Conservation (phyloP, 257 asterid genomes). For the Fraxinus americana region DNA sequence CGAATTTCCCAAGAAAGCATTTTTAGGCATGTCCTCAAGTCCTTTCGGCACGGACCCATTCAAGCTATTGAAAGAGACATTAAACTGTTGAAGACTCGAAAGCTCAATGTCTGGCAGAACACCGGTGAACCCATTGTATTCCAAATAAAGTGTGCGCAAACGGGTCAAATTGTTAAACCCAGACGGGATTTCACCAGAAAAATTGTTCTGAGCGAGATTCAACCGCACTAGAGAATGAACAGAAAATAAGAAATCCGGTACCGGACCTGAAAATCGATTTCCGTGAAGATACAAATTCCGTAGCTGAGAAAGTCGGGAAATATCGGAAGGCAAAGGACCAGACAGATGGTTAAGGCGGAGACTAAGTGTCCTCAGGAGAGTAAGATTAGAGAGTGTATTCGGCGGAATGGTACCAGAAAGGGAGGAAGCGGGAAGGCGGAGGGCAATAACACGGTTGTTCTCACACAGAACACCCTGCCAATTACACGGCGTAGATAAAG, state of each 20-base stretch:
- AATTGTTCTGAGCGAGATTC: conserved; percentile 58
- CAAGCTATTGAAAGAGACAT: conserved; percentile 62
- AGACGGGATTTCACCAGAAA: conserved; percentile 56
- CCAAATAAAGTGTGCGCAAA: conserved; percentile 64
- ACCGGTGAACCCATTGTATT: conserved; percentile 58
- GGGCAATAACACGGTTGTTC: conserved; percentile 55
- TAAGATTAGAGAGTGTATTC: conserved; percentile 48
- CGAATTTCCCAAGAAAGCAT: conserved; percentile 60
- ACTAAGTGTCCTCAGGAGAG: conserved; percentile 62
- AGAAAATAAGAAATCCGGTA: conserved; percentile 37
- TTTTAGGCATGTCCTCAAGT: conserved; percentile 38
- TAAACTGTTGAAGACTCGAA: conserved; percentile 60
- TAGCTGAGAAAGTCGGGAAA: conserved; percentile 48
- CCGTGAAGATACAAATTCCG: conserved; percentile 76
- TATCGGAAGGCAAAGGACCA: conserved; percentile 63
- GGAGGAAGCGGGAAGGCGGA: conserved; percentile 76
- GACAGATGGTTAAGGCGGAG: conserved; percentile 74
- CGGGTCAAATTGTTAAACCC: conserved; percentile 62
- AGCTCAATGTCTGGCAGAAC: conserved; percentile 52
- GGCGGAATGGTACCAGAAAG: conserved; percentile 59
- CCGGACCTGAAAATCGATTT: conserved; percentile 51
- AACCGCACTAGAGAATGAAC: conserved; percentile 53
- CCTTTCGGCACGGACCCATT: conserved; percentile 75
- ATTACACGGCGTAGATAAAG: conserved; percentile 54
- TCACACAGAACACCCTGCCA: conserved; percentile 71